Evolutionary conservation across 2,329 filamentous ascomycete species (phyloP), one percentile per base, ranked within the genome.

Genomic region (Fusarium compactum): DNA sequence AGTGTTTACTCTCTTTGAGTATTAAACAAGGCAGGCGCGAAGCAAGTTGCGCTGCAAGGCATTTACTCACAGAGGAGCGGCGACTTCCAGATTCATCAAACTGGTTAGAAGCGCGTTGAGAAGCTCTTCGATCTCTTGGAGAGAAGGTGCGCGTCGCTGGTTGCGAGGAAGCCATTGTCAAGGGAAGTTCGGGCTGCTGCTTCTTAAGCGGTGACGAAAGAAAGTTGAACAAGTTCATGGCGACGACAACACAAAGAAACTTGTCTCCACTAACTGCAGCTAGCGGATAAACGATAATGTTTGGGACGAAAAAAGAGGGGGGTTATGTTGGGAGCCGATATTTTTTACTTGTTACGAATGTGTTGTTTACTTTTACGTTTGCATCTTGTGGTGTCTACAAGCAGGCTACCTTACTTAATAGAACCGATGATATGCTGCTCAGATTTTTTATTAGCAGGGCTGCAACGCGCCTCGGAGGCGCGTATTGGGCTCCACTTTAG

Each of bases 121-220:
- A 55, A 8, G 65, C 62, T n/a, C 62, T 45, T 6, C 47, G 56
- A 16, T 73, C 69, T 59, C 71, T 72, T 5, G 54, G 68, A 5
- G 71, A 74, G 15, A 51, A 63, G 9, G 58, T 57, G 50, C 52
- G 69, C 3, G 58, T 40, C 14, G 34, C 34, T 38, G 34, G 34
- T 38, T 47, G 57, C 12, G 60, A 52, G 27, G 65, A 64, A 29
- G 72, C 60, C 53, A 73, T 70, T n/a, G 45, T 59, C 15, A 62
- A 34, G 4, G 63, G 54, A 20, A 41, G 25, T 50, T 45, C 52
- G 41, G 24, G 20, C 15, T 54, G 53, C 52, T 68, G 53, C 54
- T 68, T 64, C 58, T 76, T 76, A n/a, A 69, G 63, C 46, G 74
- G 74, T 32, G 74, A 74, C 18, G 74, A 75, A 32, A 74, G 56